Conservation (phyloP, 495 filamentous ascomycete species). For the Entonaema liquescens region DNA sequence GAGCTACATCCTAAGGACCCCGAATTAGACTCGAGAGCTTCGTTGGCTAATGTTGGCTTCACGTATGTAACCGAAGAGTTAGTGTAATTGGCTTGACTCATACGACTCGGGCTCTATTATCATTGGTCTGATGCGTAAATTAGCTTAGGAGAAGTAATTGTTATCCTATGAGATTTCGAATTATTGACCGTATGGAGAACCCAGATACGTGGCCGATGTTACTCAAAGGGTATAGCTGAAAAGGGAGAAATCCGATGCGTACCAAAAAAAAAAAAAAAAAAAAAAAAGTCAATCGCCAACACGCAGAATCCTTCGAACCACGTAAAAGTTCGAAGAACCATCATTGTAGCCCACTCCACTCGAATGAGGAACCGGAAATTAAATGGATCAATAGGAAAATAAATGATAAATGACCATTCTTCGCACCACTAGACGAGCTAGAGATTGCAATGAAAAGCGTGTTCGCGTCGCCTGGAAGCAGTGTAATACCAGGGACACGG, state of each 20-base stretch:
- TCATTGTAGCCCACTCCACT: not conserved
- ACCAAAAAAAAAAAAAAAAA: too few relatives aligned
- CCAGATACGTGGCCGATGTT: slow-evolving; percentile 30
- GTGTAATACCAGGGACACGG: slow-evolving; percentile 90
- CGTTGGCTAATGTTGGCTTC: slow-evolving; percentile 18
- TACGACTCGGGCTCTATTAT: slow-evolving; percentile 12
- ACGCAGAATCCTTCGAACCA: slow-evolving; percentile 4
- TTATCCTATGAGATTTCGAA: slow-evolving; percentile 15
- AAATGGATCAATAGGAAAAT: not conserved
- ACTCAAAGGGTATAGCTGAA: slow-evolving; percentile 19
- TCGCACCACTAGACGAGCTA: slow-evolving; percentile 67
- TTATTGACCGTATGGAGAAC: slow-evolving; percentile 9
- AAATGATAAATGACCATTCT: slow-evolving; percentile 63
- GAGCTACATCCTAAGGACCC: not conserved
- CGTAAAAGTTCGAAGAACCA: not conserved
- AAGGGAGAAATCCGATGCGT: slow-evolving; percentile 10
- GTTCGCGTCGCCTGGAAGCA: slow-evolving; percentile 85
- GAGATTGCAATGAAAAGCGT: slow-evolving; percentile 60
- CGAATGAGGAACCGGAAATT: not conserved
- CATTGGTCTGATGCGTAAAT: slow-evolving; percentile 19
- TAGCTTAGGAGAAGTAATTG: not conserved
- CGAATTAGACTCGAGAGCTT: slow-evolving; percentile 29
- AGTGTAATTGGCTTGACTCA: slow-evolving; percentile 20
- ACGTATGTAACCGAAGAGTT: slow-evolving; percentile 16
- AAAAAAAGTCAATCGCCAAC: too few relatives aligned